These are phyloP conservation scores for Macrophomina phaseolina DNA, from an alignment of 2,329 filamentous ascomycete species.

Conservation along the genomic window DNA sequence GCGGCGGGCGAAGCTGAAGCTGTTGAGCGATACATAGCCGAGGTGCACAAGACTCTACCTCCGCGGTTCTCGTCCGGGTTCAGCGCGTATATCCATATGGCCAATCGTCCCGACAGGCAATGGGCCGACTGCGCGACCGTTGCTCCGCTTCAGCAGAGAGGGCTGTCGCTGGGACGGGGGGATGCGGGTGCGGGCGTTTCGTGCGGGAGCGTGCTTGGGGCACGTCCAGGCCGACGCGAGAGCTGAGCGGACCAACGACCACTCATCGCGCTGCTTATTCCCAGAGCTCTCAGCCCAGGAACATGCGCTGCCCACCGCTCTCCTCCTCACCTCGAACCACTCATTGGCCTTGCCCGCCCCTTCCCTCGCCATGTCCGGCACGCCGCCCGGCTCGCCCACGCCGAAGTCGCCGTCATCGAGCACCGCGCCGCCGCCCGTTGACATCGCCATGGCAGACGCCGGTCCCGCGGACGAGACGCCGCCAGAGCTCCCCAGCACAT, in stretches of 20 bases:
- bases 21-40: background rate
- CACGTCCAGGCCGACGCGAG: too few species aligned
- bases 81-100: too few species aligned
- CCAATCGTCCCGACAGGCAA: too few species aligned
- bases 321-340: background rate
- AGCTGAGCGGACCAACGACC: background rate
- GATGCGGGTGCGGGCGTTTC: too few species aligned
- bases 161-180: too few species aligned
- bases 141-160: too few species aligned
- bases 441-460: constrained; percentile 20
- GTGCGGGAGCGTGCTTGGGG: too few species aligned
- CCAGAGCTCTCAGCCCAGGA: constrained; percentile 1
- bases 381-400: constrained; percentile 4
- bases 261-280: constrained; percentile 23
- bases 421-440: constrained; percentile 13
- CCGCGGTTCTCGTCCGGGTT: background rate
- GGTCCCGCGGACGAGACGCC: background rate
- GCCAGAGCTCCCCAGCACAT: constrained; percentile 14
- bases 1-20: background rate
- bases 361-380: constrained; percentile 10
- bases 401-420: background rate
- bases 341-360: constrained; percentile 3
- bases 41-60: background rate
- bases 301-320: background rate
- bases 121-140: too few species aligned